These are phyloP conservation scores for Paspalum notatum DNA, from an alignment of 176 grass and related monocot species.

Conservation along the genomic window DNA sequence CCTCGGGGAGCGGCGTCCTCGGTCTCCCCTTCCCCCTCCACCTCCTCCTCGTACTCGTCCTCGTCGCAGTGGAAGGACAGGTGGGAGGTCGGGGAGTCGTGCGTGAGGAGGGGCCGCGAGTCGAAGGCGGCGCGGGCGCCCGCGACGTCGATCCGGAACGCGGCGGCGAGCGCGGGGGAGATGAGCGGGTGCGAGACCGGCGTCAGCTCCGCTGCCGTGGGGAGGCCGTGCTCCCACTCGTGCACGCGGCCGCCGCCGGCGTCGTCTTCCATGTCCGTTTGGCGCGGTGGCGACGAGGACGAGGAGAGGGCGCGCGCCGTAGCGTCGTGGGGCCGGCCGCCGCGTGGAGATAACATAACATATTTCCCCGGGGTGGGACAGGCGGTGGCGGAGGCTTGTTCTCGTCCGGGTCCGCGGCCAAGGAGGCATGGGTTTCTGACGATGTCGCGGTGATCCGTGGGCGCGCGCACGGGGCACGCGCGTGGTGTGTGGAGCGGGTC, in stretches of 20 bases:
- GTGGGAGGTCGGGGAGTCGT: conserved; percentile 40
- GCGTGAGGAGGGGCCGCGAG: conserved; percentile 15
- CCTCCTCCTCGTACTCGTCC: conserved; percentile 15
- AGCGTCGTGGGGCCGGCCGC: conserved; percentile 31
- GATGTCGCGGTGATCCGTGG: conserved; percentile 16
- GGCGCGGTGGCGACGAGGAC: conserved; percentile 1
- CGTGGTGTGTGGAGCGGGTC: conserved; percentile 27
- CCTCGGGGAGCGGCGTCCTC: conserved; percentile 6
- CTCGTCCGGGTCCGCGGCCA: background rate
- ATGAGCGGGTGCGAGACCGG: conserved; percentile 67
- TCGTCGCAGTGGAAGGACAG: conserved; percentile 34
- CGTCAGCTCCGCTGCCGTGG: conserved; percentile 50
- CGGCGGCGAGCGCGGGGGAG: conserved; percentile 67
- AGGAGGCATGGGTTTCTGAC: conserved; percentile 15
- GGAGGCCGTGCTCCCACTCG: conserved; percentile 84
- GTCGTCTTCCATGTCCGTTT: conserved; percentile 14
- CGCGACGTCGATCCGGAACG: conserved; percentile 61
- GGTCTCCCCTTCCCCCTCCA: conserved; percentile 30
- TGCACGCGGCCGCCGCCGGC: conserved; percentile 37
- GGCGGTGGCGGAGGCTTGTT: background rate
- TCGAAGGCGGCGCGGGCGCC: conserved; percentile 37
- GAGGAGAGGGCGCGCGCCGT: background rate
- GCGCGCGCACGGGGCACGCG: background rate
- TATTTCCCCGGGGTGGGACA: conserved; percentile 3
- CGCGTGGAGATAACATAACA: conserved; percentile 41